Evolutionary conservation across 2,329 filamentous ascomycete genomes (phyloP).

Genomic region (Epichloe festucae): DNA sequence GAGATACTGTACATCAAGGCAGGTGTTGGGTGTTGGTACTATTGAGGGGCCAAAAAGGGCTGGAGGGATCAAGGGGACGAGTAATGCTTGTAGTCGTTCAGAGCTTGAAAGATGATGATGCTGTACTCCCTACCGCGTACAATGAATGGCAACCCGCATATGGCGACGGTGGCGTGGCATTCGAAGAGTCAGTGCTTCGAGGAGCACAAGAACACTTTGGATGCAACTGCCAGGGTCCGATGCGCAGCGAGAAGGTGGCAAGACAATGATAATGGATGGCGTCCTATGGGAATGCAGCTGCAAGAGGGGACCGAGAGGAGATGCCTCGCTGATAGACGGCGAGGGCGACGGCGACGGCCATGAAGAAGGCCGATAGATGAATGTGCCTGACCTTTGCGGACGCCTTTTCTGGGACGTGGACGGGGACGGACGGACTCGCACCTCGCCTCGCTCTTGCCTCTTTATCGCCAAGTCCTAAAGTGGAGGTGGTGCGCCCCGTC

Average conservation of each 20-base stretch:
- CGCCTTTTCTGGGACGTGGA: not conserved
- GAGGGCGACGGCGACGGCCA: not conserved
- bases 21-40: not conserved
- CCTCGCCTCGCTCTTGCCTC: not conserved
- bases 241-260: not conserved
- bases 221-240: not conserved
- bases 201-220: too few species aligned
- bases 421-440: not conserved
- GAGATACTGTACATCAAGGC: not conserved
- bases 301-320: not conserved
- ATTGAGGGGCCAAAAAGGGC: not conserved
- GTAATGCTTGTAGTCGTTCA: not conserved
- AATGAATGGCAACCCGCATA: not conserved
- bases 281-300: not conserved
- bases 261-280: too few species aligned
- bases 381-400: not conserved
- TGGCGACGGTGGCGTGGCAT: not conserved
- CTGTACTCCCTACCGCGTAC: not conserved
- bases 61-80: not conserved
- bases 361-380: not conserved
- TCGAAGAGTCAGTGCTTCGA: too few species aligned
- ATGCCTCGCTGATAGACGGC: not conserved
- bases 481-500: constrained; percentile 1
- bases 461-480: not conserved
- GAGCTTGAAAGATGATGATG: not conserved